Evolutionary conservation across 2,329 filamentous ascomycete species (phyloP), one percentile per base, ranked within the genome.

Genomic region (Verticillium albo-atrum): DNA sequence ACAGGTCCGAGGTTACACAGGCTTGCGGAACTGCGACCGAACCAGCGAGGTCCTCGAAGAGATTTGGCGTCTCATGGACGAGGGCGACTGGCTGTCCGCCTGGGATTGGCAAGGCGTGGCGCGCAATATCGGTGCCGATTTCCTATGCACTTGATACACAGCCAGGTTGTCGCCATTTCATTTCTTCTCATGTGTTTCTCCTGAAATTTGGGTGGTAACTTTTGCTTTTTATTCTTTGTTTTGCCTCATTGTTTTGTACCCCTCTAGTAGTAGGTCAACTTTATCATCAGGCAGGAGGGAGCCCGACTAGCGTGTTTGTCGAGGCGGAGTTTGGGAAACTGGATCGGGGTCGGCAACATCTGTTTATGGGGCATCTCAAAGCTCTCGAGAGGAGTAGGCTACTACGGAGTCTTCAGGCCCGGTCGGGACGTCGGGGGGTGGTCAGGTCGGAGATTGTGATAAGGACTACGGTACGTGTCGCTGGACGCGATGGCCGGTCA

Each of bases 91-190:
- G 80, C 65, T 76, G 27, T 76, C 77, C 20, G 83, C 82, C 7
- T 89, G 86, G 86, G 86, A 89, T 68, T 88, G 85, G 85, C 84
- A 87, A 62, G 74, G 75, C 3, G 77, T 87, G 28, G 84, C 84
- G 1, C 72, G 75, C 57, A 67, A 74, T 7, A 78, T 86, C 71
- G 77, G 75, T 0, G 75, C 87, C 35, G 81, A 86, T 69, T 86
- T 87, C 64, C 73, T 85, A 3, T 84, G 82, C 68, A 70, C 74
- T 26, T 77, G 63, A 50, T 23, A 10, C n/a, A 15, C 15, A 37
- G 23, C 42, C 23, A 4, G 42, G 10, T 25, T 20, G 20, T 25
- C 20, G 42, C 42, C n/a, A 50, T 7, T 50, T 50, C 42, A 26
- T 50, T 50, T 50, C 42, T 50, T 20, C 6, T 12, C 10, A 20